A percentile compares a stretch with the other conserved stretches of the same genome.
phyloP scores from a whole-genome alignment of 2,329 filamentous ascomycete genomes.

The Fusarium setosum region DNA sequence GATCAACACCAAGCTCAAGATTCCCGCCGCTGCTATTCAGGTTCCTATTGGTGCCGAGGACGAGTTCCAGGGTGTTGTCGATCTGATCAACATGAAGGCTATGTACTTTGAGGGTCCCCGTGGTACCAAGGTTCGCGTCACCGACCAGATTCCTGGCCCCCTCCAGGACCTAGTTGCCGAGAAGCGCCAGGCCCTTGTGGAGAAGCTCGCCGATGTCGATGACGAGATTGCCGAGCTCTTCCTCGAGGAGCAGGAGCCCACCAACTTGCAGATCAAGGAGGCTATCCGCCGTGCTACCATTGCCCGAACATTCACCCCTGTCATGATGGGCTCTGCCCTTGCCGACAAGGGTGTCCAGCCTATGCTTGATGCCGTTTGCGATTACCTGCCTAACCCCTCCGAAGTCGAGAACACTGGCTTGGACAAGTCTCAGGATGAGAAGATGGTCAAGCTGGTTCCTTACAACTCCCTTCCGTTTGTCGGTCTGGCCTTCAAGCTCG shows the following conservation, averaged over 20 bases:
- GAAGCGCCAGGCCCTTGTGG: slow-evolving; percentile 87
- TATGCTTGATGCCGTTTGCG: slow-evolving; percentile 95
- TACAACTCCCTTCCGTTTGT: slow-evolving; percentile 96
- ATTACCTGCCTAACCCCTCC: slow-evolving; percentile 92
- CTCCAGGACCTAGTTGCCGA: slow-evolving; percentile 81
- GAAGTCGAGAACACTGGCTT: slow-evolving; percentile 92
- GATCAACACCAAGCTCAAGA: slow-evolving; percentile 95
- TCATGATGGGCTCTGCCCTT: slow-evolving; percentile 95
- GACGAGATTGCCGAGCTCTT: slow-evolving; percentile 97
- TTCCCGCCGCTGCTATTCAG: slow-evolving; percentile 92
- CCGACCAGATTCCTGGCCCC: slow-evolving; percentile 85
- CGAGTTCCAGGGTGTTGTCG: slow-evolving; percentile 90
- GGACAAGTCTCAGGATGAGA: slow-evolving; percentile 82
- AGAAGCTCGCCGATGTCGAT: slow-evolving; percentile 96
- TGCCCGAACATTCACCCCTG: slow-evolving; percentile 87
- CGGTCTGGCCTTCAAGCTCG: slow-evolving; percentile 96
- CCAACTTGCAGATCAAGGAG: slow-evolving; percentile 84
- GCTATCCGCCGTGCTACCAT: slow-evolving; percentile 95
- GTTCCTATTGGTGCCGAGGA: slow-evolving; percentile 95
- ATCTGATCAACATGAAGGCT: slow-evolving; percentile 90
- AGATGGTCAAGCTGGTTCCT: slow-evolving; percentile 86
- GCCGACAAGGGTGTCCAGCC: slow-evolving; percentile 96
- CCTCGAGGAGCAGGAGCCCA: slow-evolving; percentile 86
- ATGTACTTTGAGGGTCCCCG: slow-evolving; percentile 90
- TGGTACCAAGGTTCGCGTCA: slow-evolving; percentile 81